Evolutionary conservation across 805 yeast species (phyloP).

Genomic region (Barnettozyma populi): DNA sequence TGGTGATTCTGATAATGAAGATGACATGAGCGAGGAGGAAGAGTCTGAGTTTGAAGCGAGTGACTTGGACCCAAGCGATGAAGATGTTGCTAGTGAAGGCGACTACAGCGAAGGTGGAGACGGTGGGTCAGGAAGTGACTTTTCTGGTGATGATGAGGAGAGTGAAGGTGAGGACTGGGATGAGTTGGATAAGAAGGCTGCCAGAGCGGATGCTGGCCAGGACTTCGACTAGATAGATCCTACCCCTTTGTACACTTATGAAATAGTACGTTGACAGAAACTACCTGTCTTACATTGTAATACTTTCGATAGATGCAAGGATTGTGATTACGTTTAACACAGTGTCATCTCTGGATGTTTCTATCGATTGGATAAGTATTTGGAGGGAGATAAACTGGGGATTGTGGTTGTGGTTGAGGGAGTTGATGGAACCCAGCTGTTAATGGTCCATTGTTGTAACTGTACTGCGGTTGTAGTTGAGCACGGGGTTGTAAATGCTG

Average conservation of each 20-base stretch:
- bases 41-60: constrained; percentile 48
- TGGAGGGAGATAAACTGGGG: neutral
- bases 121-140: constrained; percentile 25
- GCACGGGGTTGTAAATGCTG: neutral
- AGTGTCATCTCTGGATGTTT: neutral
- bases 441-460: neutral
- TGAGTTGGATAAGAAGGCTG: constrained; percentile 25
- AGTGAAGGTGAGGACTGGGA: constrained; percentile 35
- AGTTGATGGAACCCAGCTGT: neutral
- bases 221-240: neutral
- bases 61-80: constrained; percentile 39
- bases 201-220: constrained; percentile 29
- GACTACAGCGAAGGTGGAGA: constrained; percentile 31
- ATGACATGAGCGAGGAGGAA: constrained; percentile 45
- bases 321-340: neutral
- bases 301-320: neutral
- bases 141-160: constrained; percentile 34
- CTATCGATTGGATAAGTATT: neutral
- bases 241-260: neutral
- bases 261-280: neutral
- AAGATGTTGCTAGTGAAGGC: constrained; percentile 34
- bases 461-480: neutral
- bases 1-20: constrained; percentile 78
- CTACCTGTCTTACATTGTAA: too few species aligned
- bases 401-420: neutral